Evolutionary conservation across 805 yeast genomes (phyloP).

Genomic region (Candida silvicultrix): DNA sequence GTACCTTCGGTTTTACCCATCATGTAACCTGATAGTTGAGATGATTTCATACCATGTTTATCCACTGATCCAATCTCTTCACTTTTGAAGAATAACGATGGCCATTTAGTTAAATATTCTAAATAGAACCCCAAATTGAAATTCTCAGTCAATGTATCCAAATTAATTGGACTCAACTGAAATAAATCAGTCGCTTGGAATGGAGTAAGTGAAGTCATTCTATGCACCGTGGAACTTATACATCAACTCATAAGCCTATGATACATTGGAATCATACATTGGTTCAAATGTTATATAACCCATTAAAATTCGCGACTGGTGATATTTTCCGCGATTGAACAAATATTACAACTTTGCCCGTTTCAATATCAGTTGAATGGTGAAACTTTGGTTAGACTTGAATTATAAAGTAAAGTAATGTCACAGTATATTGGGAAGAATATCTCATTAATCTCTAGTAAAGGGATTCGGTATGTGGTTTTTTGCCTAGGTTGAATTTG

Average conservation of each 20-base stretch:
- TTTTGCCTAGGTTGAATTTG: no score
- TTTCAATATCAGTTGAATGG: no score
- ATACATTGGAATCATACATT: no score
- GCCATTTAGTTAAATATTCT: constrained; percentile 82
- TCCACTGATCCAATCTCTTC: constrained; percentile 26
- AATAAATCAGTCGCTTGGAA: constrained; percentile 84
- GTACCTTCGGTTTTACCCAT: constrained; percentile 95
- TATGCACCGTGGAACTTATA: no score
- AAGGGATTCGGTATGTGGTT: constrained; percentile 62
- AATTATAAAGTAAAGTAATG: no score
- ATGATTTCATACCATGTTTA: constrained; percentile 11
- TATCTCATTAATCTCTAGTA: constrained; percentile 71
- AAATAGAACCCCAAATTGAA: constrained; percentile 79
- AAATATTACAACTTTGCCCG: no score
- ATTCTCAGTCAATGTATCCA: constrained; percentile 90
- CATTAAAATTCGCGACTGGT: no score
- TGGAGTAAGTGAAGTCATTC: constrained; percentile 85
- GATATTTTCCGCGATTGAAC: no score
- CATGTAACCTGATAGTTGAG: constrained; percentile 64
- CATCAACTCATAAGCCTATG: no score
- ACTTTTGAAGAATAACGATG: constrained; percentile 79
- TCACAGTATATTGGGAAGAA: constrained; percentile 90
- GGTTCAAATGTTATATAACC: no score
- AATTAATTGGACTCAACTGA: constrained; percentile 63
- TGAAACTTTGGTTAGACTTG: no score